Percentiles rank a stretch among this genome's conserved stretches.
These are phyloP conservation scores for Dentiscutata heterogama DNA, from an alignment of 371 early-diverging fungal species.

Conservation along the genomic window DNA sequence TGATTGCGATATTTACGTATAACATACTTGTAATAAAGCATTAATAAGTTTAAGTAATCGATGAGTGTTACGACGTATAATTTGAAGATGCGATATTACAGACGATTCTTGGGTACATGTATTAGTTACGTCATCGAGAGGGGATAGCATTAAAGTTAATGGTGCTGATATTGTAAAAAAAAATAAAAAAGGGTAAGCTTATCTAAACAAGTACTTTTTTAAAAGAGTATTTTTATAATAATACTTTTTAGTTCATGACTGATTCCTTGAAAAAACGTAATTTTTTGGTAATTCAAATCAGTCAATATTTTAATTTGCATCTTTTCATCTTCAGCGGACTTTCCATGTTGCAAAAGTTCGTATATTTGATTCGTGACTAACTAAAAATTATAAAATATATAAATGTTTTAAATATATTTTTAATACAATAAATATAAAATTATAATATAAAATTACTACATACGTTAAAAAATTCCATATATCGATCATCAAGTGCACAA, in stretches of 20 bases:
- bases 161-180: constrained; percentile 50
- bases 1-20: neutral
- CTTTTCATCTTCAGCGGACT: constrained; percentile 54
- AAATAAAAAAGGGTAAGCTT: neutral
- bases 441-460: neutral
- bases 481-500: constrained; percentile 51
- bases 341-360: constrained; percentile 49
- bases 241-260: constrained; percentile 56
- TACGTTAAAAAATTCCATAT: constrained; percentile 52
- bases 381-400: neutral
- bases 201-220: too few relatives aligned
- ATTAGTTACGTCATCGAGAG: constrained; percentile 58
- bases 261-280: constrained; percentile 56
- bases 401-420: too few relatives aligned
- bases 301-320: constrained; percentile 52
- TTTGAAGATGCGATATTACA: constrained; percentile 46
- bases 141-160: constrained; percentile 60
- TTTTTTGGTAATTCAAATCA: constrained; percentile 58
- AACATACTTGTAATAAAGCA: constrained; percentile 52
- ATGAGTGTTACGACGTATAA: constrained; percentile 58
- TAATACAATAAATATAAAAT: too few relatives aligned
- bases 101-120: constrained; percentile 49
- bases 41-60: constrained; percentile 62
- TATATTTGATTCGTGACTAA: constrained; percentile 48
- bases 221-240: neutral